Evolutionary conservation across 768 basidiomycete genomes (phyloP).

Genomic region (Lactarius trivialis): DNA sequence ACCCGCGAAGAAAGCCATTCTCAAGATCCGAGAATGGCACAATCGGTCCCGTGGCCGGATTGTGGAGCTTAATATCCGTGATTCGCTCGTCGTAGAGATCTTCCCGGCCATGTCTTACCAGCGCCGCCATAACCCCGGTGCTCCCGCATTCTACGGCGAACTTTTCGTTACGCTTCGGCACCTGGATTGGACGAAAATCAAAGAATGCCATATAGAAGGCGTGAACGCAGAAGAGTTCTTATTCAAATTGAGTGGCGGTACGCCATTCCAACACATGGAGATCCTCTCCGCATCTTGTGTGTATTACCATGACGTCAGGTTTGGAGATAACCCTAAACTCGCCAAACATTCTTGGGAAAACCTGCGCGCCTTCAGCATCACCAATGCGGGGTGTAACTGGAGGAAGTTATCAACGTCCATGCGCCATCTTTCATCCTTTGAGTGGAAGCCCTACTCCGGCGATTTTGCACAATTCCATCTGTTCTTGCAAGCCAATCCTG

Average conservation of each 20-base stretch:
- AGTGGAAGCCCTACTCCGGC: conserved; percentile 17
- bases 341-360: conserved; percentile 5
- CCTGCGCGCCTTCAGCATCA: neutral
- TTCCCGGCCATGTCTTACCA: conserved; percentile 16
- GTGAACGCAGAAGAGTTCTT: conserved; percentile 1
- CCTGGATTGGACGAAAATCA: conserved; percentile 4
- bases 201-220: conserved; percentile 2
- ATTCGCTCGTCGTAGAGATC: conserved; percentile 24
- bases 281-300: neutral
- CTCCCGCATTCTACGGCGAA: neutral
- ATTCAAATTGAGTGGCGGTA: neutral
- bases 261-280: neutral
- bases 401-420: neutral
- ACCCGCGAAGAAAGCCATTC: conserved; percentile 37
- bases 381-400: conserved; percentile 6
- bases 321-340: neutral
- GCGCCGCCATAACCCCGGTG: too few species aligned
- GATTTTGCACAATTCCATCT: conserved; percentile 11
- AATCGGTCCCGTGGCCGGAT: conserved; percentile 48
- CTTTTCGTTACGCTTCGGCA: neutral
- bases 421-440: conserved; percentile 16
- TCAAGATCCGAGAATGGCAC: conserved; percentile 54
- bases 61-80: conserved; percentile 5
- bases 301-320: neutral
- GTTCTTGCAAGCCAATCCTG: conserved; percentile 25